Evolutionary conservation across 768 basidiomycete genomes (phyloP), one percentile per base, ranked within the genome.

Genomic region (Podaxis sp.): DNA sequence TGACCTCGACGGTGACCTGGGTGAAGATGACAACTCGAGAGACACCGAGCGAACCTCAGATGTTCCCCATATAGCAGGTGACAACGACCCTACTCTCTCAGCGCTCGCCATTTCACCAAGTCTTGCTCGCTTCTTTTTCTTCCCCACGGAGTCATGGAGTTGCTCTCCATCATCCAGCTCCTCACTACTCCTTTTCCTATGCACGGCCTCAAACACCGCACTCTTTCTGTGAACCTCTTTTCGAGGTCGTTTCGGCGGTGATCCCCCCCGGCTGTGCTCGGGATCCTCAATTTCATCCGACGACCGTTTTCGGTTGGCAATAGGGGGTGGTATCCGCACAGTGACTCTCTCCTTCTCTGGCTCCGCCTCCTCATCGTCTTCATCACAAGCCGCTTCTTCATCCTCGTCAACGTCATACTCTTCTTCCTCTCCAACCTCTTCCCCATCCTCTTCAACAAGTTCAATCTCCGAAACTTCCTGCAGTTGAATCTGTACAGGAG

Each of bases 261-360:
- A 55, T 15, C 53, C 61, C 15, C 17, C n/a, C n/a, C 44, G 12
- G 5, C 28, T 44, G 13, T 36, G 42, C 9, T 48, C 54, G 9
- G 38, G 7, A 26, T 49, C 61, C 13, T 62, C 61, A 55, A 55
- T 54, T 57, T 75, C 77, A 26, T 76, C 71, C 28, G 68, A 68
- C 0, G 70, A 72, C 44, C 74, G 26, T 71, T 74, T 71, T 36
- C 69, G 49, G 33, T 68, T 17, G 3, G 51, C 22, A 3, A 44
- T 26, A 12, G 51, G 26, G 1, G 60, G 59, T 2, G 63, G 52
- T 38, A 60, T 36, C 4, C 63, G 55, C 39, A 64, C 46, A 9
- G 54, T 51, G 48, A 44, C 52, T 7, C 30, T 26, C 28, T 51
- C 42, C 44, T 57, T 44, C 30, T 36, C 44, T 4, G 15, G 30